Evolutionary conservation across 2,329 filamentous ascomycete species (phyloP).

Genomic region (Aspergillus spinulosporus): DNA sequence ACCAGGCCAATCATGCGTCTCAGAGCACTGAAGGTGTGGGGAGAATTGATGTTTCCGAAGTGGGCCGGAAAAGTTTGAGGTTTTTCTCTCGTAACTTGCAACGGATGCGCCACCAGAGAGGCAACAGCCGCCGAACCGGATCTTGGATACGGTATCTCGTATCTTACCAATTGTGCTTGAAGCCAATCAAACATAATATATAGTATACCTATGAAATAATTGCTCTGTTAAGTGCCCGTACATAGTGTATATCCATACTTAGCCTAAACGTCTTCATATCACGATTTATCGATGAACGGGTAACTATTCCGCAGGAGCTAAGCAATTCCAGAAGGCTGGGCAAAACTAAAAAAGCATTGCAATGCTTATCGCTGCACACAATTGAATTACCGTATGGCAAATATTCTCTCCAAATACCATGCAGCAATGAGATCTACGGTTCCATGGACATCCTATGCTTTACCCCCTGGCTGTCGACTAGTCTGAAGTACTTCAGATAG

Average conservation of each 20-base stretch:
- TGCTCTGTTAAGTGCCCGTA: too few relatives aligned
- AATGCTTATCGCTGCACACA: too few relatives aligned
- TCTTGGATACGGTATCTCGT: neutral
- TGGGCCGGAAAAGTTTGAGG: conserved; percentile 13
- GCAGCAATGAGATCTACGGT: too few relatives aligned
- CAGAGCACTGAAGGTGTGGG: neutral
- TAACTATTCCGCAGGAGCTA: neutral
- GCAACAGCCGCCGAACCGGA: neutral
- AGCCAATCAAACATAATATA: too few relatives aligned
- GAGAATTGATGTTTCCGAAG: conserved; percentile 3
- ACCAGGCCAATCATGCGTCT: neutral
- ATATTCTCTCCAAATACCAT: too few relatives aligned
- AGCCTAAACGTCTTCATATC: too few relatives aligned
- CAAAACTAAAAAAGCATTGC: too few relatives aligned
- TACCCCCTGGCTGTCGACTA: neutral
- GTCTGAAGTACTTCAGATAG: neutral
- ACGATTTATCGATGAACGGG: too few relatives aligned
- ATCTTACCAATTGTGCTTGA: too few relatives aligned
- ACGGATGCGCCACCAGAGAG: conserved; percentile 8
- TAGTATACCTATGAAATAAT: too few relatives aligned
- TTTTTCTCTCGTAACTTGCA: conserved; percentile 19
- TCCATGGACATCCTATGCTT: neutral
- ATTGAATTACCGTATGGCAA: too few relatives aligned
- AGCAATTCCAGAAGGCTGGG: neutral
- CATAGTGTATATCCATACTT: too few relatives aligned